These are phyloP conservation scores for Coprinopsis cinerea DNA, from an alignment of 768 basidiomycete genomes.

Conservation along the genomic window DNA sequence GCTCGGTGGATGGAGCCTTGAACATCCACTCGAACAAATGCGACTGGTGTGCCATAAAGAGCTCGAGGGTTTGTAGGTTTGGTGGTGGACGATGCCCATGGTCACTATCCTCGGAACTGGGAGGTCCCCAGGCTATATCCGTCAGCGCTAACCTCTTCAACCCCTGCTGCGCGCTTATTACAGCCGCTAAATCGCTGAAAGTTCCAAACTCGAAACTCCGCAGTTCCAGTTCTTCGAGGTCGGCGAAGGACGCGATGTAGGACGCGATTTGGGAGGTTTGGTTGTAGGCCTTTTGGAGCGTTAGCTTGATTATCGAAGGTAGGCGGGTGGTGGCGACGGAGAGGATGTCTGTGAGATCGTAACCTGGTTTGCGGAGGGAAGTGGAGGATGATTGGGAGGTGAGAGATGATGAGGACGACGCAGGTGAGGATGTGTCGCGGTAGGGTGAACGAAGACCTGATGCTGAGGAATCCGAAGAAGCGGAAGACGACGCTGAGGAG, in stretches of 20 bases:
- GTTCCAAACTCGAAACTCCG: slow-evolving; percentile 20
- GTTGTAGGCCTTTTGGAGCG: slow-evolving; percentile 8
- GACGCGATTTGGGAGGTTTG: slow-evolving; percentile 6
- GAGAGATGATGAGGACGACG: neutral
- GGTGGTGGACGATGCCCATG: slow-evolving; percentile 10
- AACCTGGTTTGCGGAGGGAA: neutral
- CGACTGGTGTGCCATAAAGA: slow-evolving; percentile 9
- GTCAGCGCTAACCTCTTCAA: slow-evolving; percentile 17
- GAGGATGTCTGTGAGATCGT: slow-evolving; percentile 7
- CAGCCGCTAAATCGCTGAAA: slow-evolving; percentile 16
- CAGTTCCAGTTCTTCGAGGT: slow-evolving; percentile 21
- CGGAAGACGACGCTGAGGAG: no score
- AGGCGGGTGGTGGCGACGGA: neutral
- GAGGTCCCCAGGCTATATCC: slow-evolving; percentile 19
- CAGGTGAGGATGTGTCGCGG: no score
- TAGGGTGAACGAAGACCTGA: no score
- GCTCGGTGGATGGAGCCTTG: neutral
- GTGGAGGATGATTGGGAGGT: neutral
- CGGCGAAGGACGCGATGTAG: slow-evolving; percentile 13
- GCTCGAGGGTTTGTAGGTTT: slow-evolving; percentile 9
- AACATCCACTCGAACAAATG: slow-evolving; percentile 12
- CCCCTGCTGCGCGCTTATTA: slow-evolving; percentile 18
- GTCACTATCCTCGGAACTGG: neutral
- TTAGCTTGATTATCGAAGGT: slow-evolving; percentile 5
- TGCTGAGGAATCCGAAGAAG: no score